Percentiles rank a stretch among this genome's conserved stretches.
Conservation (phyloP, 306 rosid genomes). For the Crotalaria pallida region DNA sequence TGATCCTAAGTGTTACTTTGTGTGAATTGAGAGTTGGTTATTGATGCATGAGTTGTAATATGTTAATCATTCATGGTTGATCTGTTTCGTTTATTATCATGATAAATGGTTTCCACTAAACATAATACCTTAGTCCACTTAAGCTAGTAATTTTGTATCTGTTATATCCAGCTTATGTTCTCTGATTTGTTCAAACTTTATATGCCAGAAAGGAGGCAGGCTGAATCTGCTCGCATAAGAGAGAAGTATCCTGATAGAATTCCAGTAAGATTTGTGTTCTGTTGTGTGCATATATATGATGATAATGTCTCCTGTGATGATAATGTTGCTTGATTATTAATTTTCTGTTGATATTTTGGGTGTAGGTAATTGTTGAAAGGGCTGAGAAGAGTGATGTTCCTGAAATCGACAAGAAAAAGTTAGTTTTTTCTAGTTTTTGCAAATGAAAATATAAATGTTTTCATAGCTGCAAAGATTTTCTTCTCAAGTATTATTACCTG, state of each 20-base stretch:
- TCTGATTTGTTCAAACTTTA: neutral
- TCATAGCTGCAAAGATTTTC: no score
- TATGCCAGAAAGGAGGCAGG: slow-evolving; percentile 56
- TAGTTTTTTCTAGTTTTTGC: slow-evolving; percentile 11
- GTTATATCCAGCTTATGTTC: neutral
- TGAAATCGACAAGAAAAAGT: slow-evolving; percentile 61
- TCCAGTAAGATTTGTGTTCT: slow-evolving; percentile 42
- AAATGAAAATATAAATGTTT: neutral
- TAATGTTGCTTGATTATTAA: neutral
- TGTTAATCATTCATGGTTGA: neutral
- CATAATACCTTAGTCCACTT: neutral
- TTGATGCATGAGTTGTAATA: neutral
- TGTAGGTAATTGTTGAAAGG: slow-evolving; percentile 67
- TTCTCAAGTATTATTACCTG: neutral
- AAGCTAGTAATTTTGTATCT: neutral
- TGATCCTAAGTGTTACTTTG: neutral
- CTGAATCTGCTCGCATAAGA: slow-evolving; percentile 60
- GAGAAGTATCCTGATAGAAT: slow-evolving; percentile 68
- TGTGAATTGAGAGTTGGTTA: neutral
- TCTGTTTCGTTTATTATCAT: neutral
- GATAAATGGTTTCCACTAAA: neutral
- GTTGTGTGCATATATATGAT: neutral
- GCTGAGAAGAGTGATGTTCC: slow-evolving; percentile 66
- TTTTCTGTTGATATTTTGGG: neutral
- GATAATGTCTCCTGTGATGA: neutral